These are phyloP conservation scores for Ophiocordyceps australis DNA, from an alignment of 2,329 filamentous ascomycete species.

Conservation along the genomic window DNA sequence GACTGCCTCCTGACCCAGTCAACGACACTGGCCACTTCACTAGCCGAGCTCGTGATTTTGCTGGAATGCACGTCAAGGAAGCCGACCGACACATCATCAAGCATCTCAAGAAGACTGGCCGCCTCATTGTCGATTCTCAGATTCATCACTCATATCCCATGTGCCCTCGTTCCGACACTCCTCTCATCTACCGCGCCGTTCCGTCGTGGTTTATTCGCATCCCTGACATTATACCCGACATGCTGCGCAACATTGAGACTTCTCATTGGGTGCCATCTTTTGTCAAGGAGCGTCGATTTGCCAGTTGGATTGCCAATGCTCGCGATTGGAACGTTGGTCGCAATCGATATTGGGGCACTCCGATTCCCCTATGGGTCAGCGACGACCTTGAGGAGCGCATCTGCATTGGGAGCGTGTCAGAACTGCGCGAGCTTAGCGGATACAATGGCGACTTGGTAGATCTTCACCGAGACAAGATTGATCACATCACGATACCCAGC, in stretches of 20 bases:
- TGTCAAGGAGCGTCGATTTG: conserved; percentile 82
- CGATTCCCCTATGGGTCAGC: conserved; percentile 80
- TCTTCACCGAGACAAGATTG: conserved; percentile 82
- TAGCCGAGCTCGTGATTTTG: conserved; percentile 59
- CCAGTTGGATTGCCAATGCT: conserved; percentile 80
- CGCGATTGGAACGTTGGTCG: conserved; percentile 91
- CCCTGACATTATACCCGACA: conserved; percentile 62
- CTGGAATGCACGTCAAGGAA: conserved; percentile 74
- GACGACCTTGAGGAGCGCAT: conserved; percentile 77
- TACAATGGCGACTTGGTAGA: conserved; percentile 69
- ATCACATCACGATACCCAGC: conserved; percentile 86
- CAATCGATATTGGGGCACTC: conserved; percentile 91
- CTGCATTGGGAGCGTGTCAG: conserved; percentile 68
- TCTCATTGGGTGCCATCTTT: conserved; percentile 85
- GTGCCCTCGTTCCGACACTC: conserved; percentile 90
- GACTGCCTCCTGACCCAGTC: conserved; percentile 79
- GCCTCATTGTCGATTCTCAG: conserved; percentile 70
- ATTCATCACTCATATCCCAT: conserved; percentile 85
- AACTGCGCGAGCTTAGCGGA: conserved; percentile 75
- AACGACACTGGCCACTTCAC: conserved; percentile 71
- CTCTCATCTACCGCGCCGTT: conserved; percentile 80
- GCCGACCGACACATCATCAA: conserved; percentile 92
- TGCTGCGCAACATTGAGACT: conserved; percentile 77
- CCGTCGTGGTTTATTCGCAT: conserved; percentile 93
- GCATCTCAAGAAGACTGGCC: conserved; percentile 57